Evolutionary conservation across 1,284 basidiomycete species (phyloP).

Genomic region (Moniliophthora roreri): DNA sequence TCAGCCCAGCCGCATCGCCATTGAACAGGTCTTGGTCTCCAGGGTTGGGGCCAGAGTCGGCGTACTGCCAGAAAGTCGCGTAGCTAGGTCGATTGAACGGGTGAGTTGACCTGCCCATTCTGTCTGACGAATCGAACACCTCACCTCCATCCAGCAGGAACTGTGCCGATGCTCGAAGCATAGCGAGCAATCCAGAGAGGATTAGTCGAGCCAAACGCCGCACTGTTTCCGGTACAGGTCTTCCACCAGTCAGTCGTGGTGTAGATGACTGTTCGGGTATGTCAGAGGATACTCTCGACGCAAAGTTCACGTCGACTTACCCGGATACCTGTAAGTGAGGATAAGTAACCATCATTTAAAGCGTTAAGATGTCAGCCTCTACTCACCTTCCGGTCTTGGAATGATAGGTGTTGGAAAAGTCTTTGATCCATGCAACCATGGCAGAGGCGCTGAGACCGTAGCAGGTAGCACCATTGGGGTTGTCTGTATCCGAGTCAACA

Average conservation of each 20-base stretch:
- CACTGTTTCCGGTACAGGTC: constrained; percentile 60
- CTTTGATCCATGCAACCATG: constrained; percentile 64
- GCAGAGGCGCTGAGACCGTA: constrained; percentile 51
- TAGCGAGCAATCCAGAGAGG: constrained; percentile 64
- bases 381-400: constrained; percentile 44
- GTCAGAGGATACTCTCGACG: neutral
- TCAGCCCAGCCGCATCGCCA: constrained; percentile 33
- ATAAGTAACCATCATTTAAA: neutral
- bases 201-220: constrained; percentile 46
- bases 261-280: constrained; percentile 48
- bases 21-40: constrained; percentile 60
- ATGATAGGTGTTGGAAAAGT: constrained; percentile 66
- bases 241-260: constrained; percentile 69
- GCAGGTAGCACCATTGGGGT: constrained; percentile 49
- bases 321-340: constrained; percentile 33
- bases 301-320: constrained; percentile 17
- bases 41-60: constrained; percentile 48
- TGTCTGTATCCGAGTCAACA: constrained; percentile 32
- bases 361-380: constrained; percentile 14
- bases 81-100: constrained; percentile 33
- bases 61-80: constrained; percentile 66
- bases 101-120: too few species aligned
- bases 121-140: constrained; percentile 19
- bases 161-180: constrained; percentile 43
- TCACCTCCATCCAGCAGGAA: constrained; percentile 56